Evolutionary conservation across 2,329 filamentous ascomycete species (phyloP).

Genomic region (Verticillium nonalfalfae): DNA sequence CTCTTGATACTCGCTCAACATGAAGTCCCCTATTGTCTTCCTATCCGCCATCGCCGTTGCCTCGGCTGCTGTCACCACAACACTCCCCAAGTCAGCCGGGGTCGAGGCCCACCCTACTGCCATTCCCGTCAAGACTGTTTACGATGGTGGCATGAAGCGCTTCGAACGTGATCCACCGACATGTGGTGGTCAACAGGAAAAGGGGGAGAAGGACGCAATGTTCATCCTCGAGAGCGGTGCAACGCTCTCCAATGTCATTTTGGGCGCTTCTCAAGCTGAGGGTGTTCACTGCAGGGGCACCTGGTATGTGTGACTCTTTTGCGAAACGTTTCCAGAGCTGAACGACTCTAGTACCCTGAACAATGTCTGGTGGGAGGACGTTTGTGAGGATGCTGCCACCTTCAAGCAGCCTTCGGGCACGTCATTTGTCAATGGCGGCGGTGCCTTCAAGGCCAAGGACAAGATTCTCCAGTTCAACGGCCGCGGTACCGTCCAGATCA

Average conservation of each 20-base stretch:
- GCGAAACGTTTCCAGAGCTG: not conserved
- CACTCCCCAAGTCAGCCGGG: slow-evolving; percentile 19
- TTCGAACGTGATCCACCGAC: slow-evolving; percentile 32
- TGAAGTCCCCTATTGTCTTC: not conserved
- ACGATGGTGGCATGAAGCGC: slow-evolving; percentile 40
- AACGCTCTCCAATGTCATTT: slow-evolving; percentile 37
- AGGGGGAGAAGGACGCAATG: slow-evolving; percentile 29
- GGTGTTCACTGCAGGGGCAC: slow-evolving; percentile 37
- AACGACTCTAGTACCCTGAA: slow-evolving; percentile 9
- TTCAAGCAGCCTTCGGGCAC: slow-evolving; percentile 30
- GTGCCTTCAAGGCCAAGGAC: slow-evolving; percentile 31
- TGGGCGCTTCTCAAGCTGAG: slow-evolving; percentile 35
- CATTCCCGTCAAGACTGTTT: slow-evolving; percentile 29
- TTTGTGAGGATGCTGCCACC: slow-evolving; percentile 27
- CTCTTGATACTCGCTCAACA: not conserved
- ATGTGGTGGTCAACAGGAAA: slow-evolving; percentile 33
- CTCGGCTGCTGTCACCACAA: slow-evolving; percentile 1
- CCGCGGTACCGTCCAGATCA: slow-evolving; percentile 22
- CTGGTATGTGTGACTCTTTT: slow-evolving; percentile 30
- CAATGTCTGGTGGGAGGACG: slow-evolving; percentile 29
- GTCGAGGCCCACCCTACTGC: slow-evolving; percentile 28
- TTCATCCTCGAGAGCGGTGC: slow-evolving; percentile 34
- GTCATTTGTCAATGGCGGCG: slow-evolving; percentile 33
- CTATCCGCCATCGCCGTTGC: not conserved
- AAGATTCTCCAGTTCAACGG: slow-evolving; percentile 37